Conservation (phyloP, 1,284 basidiomycete genomes). For the Gastroboletus turbinatus region DNA sequence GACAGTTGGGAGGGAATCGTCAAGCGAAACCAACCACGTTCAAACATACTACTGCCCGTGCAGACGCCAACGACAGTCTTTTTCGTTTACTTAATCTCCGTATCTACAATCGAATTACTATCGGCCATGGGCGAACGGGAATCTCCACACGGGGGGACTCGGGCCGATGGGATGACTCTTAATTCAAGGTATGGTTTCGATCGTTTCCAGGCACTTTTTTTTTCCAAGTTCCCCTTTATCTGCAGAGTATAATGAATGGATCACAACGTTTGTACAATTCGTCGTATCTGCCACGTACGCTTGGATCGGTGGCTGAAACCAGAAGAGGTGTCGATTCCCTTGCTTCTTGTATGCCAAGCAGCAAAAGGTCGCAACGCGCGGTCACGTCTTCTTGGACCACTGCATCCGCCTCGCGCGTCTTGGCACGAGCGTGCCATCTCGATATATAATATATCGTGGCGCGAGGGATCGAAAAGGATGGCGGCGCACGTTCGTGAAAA, state of each 20-base stretch:
- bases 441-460: too few relatives aligned
- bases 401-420: too few relatives aligned
- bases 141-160: neutral
- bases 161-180: neutral
- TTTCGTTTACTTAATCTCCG: neutral
- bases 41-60: neutral
- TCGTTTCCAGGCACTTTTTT: neutral
- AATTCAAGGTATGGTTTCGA: neutral
- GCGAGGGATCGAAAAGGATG: too few relatives aligned
- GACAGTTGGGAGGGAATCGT: neutral
- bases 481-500: too few relatives aligned
- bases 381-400: too few relatives aligned
- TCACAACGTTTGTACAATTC: neutral
- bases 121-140: neutral
- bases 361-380: neutral
- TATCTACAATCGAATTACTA: neutral
- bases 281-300: neutral
- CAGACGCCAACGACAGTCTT: neutral
- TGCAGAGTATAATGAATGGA: neutral
- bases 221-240: neutral
- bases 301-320: neutral
- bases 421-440: too few relatives aligned
- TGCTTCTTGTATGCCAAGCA: neutral
- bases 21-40: neutral
- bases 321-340: neutral